A percentile compares a stretch with the other conserved stretches of the same genome.
These are phyloP conservation scores for Saccharum officinarum DNA, from an alignment of 176 grass and related monocot species.

Conservation along the genomic window DNA sequence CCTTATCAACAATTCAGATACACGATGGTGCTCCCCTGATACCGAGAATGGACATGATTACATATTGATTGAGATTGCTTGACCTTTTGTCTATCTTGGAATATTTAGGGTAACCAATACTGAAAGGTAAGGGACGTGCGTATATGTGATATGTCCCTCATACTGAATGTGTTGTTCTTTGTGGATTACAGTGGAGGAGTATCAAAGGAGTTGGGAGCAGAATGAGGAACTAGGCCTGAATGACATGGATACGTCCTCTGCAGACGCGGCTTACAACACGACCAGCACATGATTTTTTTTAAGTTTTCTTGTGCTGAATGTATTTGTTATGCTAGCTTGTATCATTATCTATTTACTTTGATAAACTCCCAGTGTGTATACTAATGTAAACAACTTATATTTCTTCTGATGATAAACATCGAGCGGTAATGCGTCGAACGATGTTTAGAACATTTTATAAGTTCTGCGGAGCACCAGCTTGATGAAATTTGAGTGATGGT, in stretches of 20 bases:
- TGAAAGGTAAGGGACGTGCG: neutral
- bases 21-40: neutral
- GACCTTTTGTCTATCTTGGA: no score
- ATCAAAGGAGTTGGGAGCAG: constrained; percentile 82
- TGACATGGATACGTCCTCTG: constrained; percentile 94
- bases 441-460: no score
- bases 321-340: constrained; percentile 10
- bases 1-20: constrained; percentile 28
- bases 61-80: no score
- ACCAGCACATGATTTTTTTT: constrained; percentile 31
- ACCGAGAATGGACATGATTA: neutral
- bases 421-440: no score
- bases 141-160: no score
- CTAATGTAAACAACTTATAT: neutral
- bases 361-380: neutral
- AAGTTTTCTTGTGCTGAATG: constrained; percentile 4
- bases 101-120: no score
- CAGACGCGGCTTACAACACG: constrained; percentile 65
- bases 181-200: constrained; percentile 75
- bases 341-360: neutral
- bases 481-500: no score
- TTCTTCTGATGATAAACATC: neutral
- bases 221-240: constrained; percentile 96
- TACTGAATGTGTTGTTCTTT: neutral
- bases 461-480: no score